phyloP scores from a whole-genome alignment of 306 rosid genomes.

The Leucaena leucocephala region DNA sequence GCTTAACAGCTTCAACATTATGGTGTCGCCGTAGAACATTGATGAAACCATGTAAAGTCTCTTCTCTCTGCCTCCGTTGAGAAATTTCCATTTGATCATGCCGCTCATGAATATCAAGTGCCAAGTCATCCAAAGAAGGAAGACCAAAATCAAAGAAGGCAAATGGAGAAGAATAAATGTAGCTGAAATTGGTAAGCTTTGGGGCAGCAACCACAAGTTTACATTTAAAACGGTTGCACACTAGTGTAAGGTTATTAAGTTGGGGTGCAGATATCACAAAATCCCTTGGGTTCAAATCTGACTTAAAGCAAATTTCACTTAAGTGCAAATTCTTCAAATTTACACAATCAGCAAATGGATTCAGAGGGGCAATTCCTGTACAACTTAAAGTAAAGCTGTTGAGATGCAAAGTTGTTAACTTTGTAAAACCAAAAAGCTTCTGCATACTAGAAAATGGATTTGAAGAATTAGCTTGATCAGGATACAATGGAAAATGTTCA shows the following conservation, averaged over 20 bases:
- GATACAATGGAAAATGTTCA: conserved; percentile 41
- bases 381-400: conserved; percentile 40
- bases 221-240: conserved; percentile 49
- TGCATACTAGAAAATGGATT: conserved; percentile 39
- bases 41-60: conserved; percentile 46
- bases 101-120: conserved; percentile 41
- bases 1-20: conserved; percentile 40
- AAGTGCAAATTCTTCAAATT: conserved; percentile 50
- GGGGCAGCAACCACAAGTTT: conserved; percentile 49
- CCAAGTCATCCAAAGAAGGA: conserved; percentile 46
- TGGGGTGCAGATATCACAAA: conserved; percentile 53
- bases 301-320: conserved; percentile 42
- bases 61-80: conserved; percentile 30
- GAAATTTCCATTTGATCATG: conserved; percentile 30
- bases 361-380: conserved; percentile 35
- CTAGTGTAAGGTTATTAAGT: conserved; percentile 41
- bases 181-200: conserved; percentile 47
- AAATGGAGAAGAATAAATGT: conserved; percentile 39
- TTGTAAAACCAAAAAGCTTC: conserved; percentile 41
- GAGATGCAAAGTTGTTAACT: conserved; percentile 48
- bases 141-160: conserved; percentile 45
- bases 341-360: conserved; percentile 45
- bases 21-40: conserved; percentile 39
- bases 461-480: conserved; percentile 29
- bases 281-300: conserved; percentile 44